These are phyloP conservation scores for Termitomyces sp. DNA, from an alignment of 768 basidiomycete species.

Conservation along the genomic window DNA sequence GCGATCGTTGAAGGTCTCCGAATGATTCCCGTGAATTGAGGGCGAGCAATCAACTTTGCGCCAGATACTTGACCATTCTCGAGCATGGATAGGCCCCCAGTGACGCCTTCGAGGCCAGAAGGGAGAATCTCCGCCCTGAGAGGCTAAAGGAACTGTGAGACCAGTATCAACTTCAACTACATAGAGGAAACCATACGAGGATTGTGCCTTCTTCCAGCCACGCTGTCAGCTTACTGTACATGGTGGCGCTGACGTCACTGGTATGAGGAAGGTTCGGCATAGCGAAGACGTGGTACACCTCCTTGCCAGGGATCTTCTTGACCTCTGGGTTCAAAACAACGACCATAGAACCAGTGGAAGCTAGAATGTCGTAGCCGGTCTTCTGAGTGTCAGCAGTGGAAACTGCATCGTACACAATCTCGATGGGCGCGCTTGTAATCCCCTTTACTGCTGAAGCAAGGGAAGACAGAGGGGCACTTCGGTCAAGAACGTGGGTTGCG, in stretches of 20 bases:
- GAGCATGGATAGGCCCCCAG: conserved; percentile 33
- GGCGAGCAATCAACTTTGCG: conserved; percentile 34
- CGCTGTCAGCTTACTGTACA: conserved; percentile 19
- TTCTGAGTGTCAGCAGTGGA: conserved; percentile 31
- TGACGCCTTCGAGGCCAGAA: conserved; percentile 37
- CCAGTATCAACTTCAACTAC: neutral
- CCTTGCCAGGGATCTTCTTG: conserved; percentile 3
- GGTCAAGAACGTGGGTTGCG: conserved; percentile 29
- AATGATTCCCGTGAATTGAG: conserved; percentile 12
- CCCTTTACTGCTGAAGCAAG: neutral
- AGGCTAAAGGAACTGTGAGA: conserved; percentile 23
- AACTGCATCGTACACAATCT: conserved; percentile 23
- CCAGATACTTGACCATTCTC: conserved; percentile 34
- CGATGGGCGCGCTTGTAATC: conserved; percentile 14
- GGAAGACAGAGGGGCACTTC: conserved; percentile 2
- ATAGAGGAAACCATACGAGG: conserved; percentile 19
- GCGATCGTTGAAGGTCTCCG: neutral
- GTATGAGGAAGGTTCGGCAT: conserved; percentile 18
- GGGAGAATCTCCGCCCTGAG: conserved; percentile 36
- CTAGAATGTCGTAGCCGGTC: conserved; percentile 28
- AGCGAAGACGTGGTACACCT: conserved; percentile 13
- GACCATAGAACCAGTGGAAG: conserved; percentile 28
- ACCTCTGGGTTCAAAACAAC: conserved; percentile 9
- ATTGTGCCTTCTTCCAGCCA: conserved; percentile 27
- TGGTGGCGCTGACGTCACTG: conserved; percentile 10